Percentiles rank a stretch among this genome's conserved stretches.
These are phyloP conservation scores for Raphanus hybrid DNA, from an alignment of 441 rosid species.

Conservation along the genomic window DNA sequence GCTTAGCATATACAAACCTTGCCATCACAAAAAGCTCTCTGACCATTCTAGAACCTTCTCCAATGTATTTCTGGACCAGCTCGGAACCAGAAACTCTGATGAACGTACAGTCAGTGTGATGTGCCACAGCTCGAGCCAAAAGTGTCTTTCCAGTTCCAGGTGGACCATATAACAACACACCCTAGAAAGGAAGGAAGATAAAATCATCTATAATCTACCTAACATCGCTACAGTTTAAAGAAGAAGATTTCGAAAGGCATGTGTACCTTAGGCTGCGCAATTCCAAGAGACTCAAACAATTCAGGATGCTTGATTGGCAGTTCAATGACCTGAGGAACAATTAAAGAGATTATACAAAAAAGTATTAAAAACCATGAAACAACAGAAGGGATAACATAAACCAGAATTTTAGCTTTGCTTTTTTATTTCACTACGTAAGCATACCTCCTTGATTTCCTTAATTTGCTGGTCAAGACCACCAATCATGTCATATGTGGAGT, in stretches of 20 bases:
- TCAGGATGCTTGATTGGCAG: constrained; percentile 41
- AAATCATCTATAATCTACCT: constrained; percentile 6
- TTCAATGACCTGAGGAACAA: too few relatives aligned
- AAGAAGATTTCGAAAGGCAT: background rate
- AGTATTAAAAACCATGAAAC: too few relatives aligned
- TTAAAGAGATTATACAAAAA: too few relatives aligned
- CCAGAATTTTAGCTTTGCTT: background rate
- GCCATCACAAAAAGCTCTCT: constrained; percentile 99
- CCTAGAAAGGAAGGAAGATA: constrained; percentile 49
- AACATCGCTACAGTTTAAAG: background rate
- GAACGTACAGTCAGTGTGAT: constrained; percentile 97
- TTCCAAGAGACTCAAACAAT: constrained; percentile 93
- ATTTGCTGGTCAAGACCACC: constrained; percentile 98
- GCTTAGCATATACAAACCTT: constrained; percentile 56
- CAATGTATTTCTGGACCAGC: constrained; percentile 95
- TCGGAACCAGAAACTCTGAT: constrained; percentile 99
- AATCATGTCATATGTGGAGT: constrained; percentile 96
- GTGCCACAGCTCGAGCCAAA: constrained; percentile 97
- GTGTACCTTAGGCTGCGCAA: constrained; percentile 89
- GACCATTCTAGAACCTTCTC: constrained; percentile 99
- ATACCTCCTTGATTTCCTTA: constrained; percentile 94
- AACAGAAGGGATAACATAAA: background rate
- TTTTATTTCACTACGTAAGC: background rate
- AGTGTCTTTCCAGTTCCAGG: constrained; percentile 98
- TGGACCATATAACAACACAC: constrained; percentile 94